A percentile compares a stretch with the other conserved stretches of the same genome.
These are phyloP conservation scores for Fusarium sp. DNA, from an alignment of 2,329 filamentous ascomycete species.

Conservation along the genomic window DNA sequence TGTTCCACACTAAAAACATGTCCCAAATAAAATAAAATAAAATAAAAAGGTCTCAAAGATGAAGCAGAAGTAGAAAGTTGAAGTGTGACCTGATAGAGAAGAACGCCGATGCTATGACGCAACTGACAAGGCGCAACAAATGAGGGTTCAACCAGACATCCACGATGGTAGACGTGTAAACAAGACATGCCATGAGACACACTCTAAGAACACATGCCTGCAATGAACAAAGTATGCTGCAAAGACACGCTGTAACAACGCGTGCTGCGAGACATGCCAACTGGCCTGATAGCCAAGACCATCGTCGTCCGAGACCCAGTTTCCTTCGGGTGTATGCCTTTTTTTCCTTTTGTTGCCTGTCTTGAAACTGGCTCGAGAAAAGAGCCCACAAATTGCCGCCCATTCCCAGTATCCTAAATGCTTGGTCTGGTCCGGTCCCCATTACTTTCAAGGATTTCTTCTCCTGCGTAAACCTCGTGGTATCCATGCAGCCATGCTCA, in stretches of 20 bases:
- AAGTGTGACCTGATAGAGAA: not conserved
- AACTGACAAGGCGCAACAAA: constrained; percentile 14
- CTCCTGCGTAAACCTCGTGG: constrained; percentile 19
- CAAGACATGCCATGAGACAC: not conserved
- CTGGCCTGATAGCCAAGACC: constrained; percentile 7
- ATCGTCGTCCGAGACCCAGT: not conserved
- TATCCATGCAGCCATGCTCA: not conserved
- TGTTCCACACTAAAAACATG: not conserved
- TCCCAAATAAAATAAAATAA: not conserved
- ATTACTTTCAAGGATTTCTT: constrained; percentile 1
- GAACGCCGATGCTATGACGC: constrained; percentile 44
- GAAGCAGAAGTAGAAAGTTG: not conserved
- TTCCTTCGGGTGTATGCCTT: constrained; percentile 7
- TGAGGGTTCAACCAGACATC: not conserved
- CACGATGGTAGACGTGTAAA: not conserved
- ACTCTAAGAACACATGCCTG: not conserved
- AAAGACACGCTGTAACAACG: not conserved
- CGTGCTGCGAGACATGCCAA: not conserved
- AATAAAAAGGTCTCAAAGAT: not conserved
- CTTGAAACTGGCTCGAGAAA: constrained; percentile 17
- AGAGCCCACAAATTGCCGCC: constrained; percentile 35
- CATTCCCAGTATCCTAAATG: constrained; percentile 11
- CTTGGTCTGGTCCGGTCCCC: not conserved
- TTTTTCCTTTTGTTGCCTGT: constrained; percentile 8
- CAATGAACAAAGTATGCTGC: not conserved